Percentiles rank a stretch among this genome's conserved stretches.
Evolutionary conservation across 495 filamentous ascomycete species (phyloP).

Genomic region (Penicillium paxilli): DNA sequence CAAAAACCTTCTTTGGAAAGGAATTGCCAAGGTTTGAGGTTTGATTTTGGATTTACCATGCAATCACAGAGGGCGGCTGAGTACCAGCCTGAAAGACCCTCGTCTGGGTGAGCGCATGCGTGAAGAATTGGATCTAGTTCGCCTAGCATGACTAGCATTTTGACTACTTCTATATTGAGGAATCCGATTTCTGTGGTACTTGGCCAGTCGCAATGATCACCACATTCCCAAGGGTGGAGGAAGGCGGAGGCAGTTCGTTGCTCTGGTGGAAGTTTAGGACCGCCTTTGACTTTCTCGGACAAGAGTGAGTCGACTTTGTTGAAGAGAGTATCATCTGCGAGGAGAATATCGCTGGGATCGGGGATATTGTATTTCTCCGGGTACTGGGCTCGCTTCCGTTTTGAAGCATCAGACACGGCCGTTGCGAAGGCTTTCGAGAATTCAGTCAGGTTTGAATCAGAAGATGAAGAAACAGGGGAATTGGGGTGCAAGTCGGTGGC

Average conservation of each 20-base stretch:
- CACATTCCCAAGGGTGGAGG: slow-evolving; percentile 3
- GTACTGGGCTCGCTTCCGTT: slow-evolving; percentile 8
- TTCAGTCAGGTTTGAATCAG: slow-evolving; percentile 1
- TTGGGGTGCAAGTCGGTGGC: slow-evolving; percentile 9
- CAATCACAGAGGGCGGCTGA: slow-evolving; percentile 4
- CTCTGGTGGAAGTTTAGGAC: slow-evolving; percentile 3
- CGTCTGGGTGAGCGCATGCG: slow-evolving; percentile 9
- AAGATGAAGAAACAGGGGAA: background rate
- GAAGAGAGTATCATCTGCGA: slow-evolving; percentile 2
- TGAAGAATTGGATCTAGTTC: slow-evolving; percentile 9
- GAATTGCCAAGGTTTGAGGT: background rate
- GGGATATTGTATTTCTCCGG: slow-evolving; percentile 3
- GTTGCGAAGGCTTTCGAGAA: slow-evolving; percentile 3
- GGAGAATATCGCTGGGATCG: slow-evolving; percentile 6
- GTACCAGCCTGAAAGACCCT: slow-evolving; percentile 2
- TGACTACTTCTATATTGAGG: slow-evolving; percentile 7
- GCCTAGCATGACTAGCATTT: slow-evolving; percentile 7
- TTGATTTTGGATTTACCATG: slow-evolving; percentile 2
- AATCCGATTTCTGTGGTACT: background rate
- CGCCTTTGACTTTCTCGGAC: background rate
- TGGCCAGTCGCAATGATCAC: background rate
- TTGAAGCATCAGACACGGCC: slow-evolving; percentile 6
- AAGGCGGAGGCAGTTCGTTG: slow-evolving; percentile 5
- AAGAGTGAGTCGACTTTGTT: slow-evolving; percentile 2
- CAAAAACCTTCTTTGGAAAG: too few species aligned